phyloP scores from a whole-genome alignment of 345 rosid species.

The Pugionium cornutum region DNA sequence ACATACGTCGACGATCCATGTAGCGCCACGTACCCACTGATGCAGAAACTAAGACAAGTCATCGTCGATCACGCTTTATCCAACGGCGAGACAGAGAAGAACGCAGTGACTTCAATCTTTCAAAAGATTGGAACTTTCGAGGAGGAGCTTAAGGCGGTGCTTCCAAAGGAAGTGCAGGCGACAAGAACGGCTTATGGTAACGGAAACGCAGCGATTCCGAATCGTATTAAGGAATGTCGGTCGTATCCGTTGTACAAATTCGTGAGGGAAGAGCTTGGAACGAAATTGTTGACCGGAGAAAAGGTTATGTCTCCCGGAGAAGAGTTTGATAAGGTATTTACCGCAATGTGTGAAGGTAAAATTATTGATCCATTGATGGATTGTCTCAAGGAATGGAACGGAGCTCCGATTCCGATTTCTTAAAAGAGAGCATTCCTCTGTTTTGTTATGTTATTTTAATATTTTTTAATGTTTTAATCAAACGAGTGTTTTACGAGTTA shows the following conservation, averaged over 20 bases:
- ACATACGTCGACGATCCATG: conserved; percentile 69
- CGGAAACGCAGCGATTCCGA: conserved; percentile 50
- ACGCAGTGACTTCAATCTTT: conserved; percentile 53
- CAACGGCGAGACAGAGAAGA: conserved; percentile 58
- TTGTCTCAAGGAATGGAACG: conserved; percentile 74
- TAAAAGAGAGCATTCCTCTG: conserved; percentile 25
- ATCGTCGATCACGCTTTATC: conserved; percentile 61
- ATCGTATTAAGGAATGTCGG: conserved; percentile 65
- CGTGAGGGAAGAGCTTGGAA: conserved; percentile 66
- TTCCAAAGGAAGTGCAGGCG: conserved; percentile 65
- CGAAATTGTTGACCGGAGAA: conserved; percentile 59
- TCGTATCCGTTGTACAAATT: conserved; percentile 69
- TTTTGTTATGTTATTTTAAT: not conserved
- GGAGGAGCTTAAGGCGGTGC: conserved; percentile 51
- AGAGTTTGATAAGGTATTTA: conserved; percentile 68
- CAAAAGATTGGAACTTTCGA: conserved; percentile 65
- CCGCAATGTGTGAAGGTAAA: conserved; percentile 65
- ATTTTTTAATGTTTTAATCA: conserved; percentile 8
- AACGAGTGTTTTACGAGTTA: not conserved
- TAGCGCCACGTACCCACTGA: conserved; percentile 55
- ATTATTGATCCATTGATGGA: conserved; percentile 70
- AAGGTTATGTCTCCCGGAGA: conserved; percentile 65
- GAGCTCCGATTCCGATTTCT: conserved; percentile 70
- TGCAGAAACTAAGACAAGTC: conserved; percentile 66
- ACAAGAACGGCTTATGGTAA: conserved; percentile 49